Evolutionary conservation across 2,329 filamentous ascomycete species (phyloP), one percentile per base, ranked within the genome.

Genomic region (Clarireedia hainanense): DNA sequence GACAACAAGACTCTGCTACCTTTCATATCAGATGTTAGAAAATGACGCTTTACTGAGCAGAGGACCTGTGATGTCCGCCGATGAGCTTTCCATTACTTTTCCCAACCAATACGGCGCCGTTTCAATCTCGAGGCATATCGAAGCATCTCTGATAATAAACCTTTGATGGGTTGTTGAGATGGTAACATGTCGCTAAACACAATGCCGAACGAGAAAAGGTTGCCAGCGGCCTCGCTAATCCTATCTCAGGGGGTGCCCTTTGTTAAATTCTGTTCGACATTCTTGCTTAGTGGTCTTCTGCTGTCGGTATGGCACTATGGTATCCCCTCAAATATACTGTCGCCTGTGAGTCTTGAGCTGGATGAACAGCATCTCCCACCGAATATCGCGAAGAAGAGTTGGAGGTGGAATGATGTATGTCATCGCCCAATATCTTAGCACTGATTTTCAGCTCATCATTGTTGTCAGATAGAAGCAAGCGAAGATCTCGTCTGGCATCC

Each of bases 401-500:
- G 39, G 27, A 9, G 20, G 15, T 52, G 50, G 50, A 26, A 12
- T 17, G 6, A 47, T 37, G 50, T 47, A 52, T 3, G 50, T 20
- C 4, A 9, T 12, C 5, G 14, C 7, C 20, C 14, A 9, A 9
- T 12, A 15, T 34, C 2, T 7, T n/a, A n/a, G 5, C 14, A 15
- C 24, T 37, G 27, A 12, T 3, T 4, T 39, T 6, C 12, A 20
- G 5, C 48, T 50, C n/a, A 50, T 50, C 30, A 6, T 15, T 9
- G 15, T 10, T 4, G 17, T 15, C 30, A 52, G 42, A 23, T 47
- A 5, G 40, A 47, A 4, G 17, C 50, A 47, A 47, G 42, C 23
- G 7, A n/a, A 26, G 50, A 62, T 14, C 51, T 65, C 6, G 34
- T 58, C 40, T 68, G 65, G 66, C 59, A 63, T 45, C 43, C 50